A percentile compares a stretch with the other conserved stretches of the same genome.
phyloP scores from a whole-genome alignment of 768 basidiomycete genomes.

The Auriculariales sp. region DNA sequence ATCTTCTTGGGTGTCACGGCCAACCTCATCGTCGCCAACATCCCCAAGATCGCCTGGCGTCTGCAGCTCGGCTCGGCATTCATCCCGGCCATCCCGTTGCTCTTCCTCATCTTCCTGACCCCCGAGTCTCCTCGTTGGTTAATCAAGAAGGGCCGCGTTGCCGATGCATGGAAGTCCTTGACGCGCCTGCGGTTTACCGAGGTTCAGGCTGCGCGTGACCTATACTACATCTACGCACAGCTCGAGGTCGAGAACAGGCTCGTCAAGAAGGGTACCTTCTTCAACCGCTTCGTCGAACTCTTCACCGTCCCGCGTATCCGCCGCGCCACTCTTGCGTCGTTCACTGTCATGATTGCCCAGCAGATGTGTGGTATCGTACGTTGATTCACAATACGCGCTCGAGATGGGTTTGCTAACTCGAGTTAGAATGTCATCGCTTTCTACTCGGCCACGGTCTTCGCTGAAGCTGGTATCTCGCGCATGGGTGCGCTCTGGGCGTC shows the following conservation, averaged over 20 bases:
- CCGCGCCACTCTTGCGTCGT: constrained; percentile 21
- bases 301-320: constrained; percentile 23
- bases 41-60: constrained; percentile 22
- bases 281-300: constrained; percentile 19
- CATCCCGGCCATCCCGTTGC: constrained; percentile 26
- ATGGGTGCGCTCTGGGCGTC: constrained; percentile 28
- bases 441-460: constrained; percentile 25
- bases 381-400: too few species aligned
- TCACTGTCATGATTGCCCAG: constrained; percentile 21
- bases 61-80: constrained; percentile 23
- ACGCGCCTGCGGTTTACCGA: constrained; percentile 17
- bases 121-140: constrained; percentile 37
- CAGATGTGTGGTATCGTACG: constrained; percentile 17
- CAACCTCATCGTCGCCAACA: constrained; percentile 17
- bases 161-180: constrained; percentile 20
- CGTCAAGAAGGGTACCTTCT: constrained; percentile 15
- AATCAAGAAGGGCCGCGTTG: constrained; percentile 22
- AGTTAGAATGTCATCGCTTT: constrained; percentile 27
- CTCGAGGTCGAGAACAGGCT: constrained; percentile 18
- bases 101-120: constrained; percentile 35
- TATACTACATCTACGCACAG: constrained; percentile 23
- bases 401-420: too few species aligned
- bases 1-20: constrained; percentile 22
- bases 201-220: constrained; percentile 25
- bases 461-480: constrained; percentile 16